phyloP scores from a whole-genome alignment of 495 filamentous ascomycete species.

The Choiromyces venosus region DNA sequence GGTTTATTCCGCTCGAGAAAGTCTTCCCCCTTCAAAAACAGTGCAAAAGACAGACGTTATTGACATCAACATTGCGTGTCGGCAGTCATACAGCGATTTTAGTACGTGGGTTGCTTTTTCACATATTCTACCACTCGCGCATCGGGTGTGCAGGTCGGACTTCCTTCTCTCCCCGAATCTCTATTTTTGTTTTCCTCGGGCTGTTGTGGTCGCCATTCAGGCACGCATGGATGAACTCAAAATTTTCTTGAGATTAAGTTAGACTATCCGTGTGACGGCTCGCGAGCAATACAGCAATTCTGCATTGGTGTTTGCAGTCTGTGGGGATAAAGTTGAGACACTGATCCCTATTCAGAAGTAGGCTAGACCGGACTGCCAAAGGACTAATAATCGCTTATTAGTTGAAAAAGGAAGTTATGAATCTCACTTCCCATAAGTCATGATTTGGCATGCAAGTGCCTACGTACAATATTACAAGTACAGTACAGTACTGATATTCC shows the following conservation, averaged over 20 bases:
- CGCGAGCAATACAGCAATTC: background rate
- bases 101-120: background rate
- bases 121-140: background rate
- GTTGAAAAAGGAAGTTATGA: background rate
- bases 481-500: background rate
- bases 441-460: background rate
- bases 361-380: background rate
- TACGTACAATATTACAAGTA: too few species aligned
- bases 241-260: background rate
- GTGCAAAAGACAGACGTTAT: background rate
- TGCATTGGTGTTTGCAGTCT: background rate
- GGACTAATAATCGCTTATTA: background rate
- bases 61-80: background rate
- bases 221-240: background rate
- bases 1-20: background rate
- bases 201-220: background rate
- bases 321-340: background rate
- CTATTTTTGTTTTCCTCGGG: background rate
- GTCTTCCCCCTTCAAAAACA: background rate
- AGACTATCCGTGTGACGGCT: background rate
- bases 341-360: background rate
- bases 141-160: background rate
- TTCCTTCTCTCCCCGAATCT: background rate
- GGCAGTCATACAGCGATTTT: background rate
- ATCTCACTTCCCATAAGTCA: background rate